Percentiles rank a stretch among this genome's conserved stretches.
Evolutionary conservation across 805 yeast genomes (phyloP).

Genomic region (Suhomyces sp.): DNA sequence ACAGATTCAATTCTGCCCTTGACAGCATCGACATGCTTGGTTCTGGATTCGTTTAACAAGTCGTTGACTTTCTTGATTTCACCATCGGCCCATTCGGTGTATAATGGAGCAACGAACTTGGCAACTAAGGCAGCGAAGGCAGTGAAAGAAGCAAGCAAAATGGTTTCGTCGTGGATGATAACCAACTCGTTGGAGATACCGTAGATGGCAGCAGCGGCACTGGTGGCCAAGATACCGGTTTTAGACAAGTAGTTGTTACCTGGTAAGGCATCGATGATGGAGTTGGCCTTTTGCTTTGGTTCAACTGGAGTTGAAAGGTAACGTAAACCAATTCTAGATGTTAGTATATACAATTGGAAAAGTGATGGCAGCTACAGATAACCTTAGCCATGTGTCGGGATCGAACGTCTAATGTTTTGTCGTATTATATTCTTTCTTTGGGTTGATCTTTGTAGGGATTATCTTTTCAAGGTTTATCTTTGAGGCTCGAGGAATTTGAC

Average conservation of each 20-base stretch:
- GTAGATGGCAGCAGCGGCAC: slow-evolving; percentile 90
- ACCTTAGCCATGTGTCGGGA: neutral
- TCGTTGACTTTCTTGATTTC: slow-evolving; percentile 78
- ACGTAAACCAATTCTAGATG: slow-evolving; percentile 57
- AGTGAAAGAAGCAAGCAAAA: slow-evolving; percentile 74
- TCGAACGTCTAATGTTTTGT: neutral
- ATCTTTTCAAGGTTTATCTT: neutral
- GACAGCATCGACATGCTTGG: slow-evolving; percentile 88
- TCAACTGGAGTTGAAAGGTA: slow-evolving; percentile 63
- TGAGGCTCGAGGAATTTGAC: neutral
- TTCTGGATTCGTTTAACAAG: slow-evolving; percentile 82
- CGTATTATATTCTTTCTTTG: neutral
- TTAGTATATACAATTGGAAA: slow-evolving; percentile 20
- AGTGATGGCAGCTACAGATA: neutral
- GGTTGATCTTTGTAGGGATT: neutral
- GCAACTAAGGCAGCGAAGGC: slow-evolving; percentile 73
- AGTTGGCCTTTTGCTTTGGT: slow-evolving; percentile 87
- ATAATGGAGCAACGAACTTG: slow-evolving; percentile 89
- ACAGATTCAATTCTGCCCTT: slow-evolving; percentile 88
- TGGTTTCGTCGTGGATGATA: slow-evolving; percentile 91
- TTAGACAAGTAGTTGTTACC: slow-evolving; percentile 84
- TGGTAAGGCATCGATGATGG: slow-evolving; percentile 89
- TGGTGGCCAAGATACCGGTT: slow-evolving; percentile 93
- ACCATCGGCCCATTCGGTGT: slow-evolving; percentile 89
- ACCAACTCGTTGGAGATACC: slow-evolving; percentile 92